Conservation (phyloP, 768 basidiomycete species). For the Symmetrospora coprosmae region DNA sequence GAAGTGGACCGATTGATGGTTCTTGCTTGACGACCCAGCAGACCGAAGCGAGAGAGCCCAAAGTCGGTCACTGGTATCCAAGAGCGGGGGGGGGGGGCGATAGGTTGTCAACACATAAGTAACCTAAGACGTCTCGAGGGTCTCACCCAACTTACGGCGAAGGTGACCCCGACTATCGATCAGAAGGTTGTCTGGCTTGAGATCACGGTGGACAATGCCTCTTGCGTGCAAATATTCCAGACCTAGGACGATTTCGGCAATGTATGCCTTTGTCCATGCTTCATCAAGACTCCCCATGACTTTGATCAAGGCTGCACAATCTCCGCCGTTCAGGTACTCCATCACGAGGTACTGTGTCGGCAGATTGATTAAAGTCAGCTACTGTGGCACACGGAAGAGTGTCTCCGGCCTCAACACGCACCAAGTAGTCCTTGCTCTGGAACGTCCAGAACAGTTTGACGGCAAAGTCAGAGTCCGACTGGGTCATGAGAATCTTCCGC, state of each 20-base stretch:
- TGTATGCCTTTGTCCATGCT: slow-evolving; percentile 91
- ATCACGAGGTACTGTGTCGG: slow-evolving; percentile 64
- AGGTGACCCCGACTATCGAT: slow-evolving; percentile 94
- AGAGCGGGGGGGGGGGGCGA: not conserved
- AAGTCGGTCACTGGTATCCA: slow-evolving; percentile 64
- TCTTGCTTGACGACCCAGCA: slow-evolving; percentile 89
- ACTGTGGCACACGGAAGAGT: not conserved
- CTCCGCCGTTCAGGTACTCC: slow-evolving; percentile 98
- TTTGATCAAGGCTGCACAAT: slow-evolving; percentile 94
- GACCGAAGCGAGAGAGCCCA: slow-evolving; percentile 87
- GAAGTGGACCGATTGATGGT: slow-evolving; percentile 38
- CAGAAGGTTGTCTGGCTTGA: slow-evolving; percentile 94
- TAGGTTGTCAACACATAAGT: too few species aligned
- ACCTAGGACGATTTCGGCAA: slow-evolving; percentile 88
- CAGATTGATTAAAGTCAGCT: not conserved
- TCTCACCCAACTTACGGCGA: slow-evolving; percentile 50
- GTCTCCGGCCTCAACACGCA: not conserved
- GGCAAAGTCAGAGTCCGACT: slow-evolving; percentile 89
- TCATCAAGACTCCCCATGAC: slow-evolving; percentile 82
- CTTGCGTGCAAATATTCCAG: slow-evolving; percentile 91
- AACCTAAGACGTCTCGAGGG: too few species aligned
- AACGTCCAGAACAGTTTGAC: slow-evolving; percentile 97
- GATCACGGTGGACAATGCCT: slow-evolving; percentile 91
- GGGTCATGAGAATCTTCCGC: slow-evolving; percentile 98
- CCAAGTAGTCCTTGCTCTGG: slow-evolving; percentile 92